A percentile compares a stretch with the other conserved stretches of the same genome.
These are phyloP conservation scores for Calocybe gangraenosa DNA, from an alignment of 768 basidiomycete species.

Conservation along the genomic window DNA sequence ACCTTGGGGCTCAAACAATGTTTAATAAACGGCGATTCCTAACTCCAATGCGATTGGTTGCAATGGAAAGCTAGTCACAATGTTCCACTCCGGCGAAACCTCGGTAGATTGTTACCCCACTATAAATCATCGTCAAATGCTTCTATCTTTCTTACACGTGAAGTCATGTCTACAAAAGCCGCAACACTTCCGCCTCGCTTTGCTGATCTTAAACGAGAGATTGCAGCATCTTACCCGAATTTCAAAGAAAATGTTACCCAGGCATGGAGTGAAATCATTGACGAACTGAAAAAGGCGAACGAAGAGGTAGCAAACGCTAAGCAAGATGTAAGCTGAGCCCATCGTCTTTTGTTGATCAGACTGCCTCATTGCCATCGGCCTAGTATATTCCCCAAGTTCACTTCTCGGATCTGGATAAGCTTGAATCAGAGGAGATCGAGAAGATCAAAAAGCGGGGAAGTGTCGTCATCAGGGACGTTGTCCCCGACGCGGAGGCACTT, in stretches of 20 bases:
- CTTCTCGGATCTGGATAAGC: conserved; percentile 46
- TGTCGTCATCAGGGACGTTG: conserved; percentile 59
- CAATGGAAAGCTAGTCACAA: too few species aligned
- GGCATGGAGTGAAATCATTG: conserved; percentile 57
- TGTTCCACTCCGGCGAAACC: too few species aligned
- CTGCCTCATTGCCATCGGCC: not conserved
- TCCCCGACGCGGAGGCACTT: conserved; percentile 50
- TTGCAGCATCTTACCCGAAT: conserved; percentile 47
- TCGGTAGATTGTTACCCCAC: too few species aligned
- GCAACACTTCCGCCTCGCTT: conserved; percentile 50
- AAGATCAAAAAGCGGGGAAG: conserved; percentile 52
- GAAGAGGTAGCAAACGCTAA: conserved; percentile 42
- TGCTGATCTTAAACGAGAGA: conserved; percentile 51
- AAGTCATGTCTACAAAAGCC: conserved; percentile 11
- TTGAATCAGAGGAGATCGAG: conserved; percentile 43
- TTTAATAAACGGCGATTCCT: too few species aligned
- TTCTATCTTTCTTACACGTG: too few species aligned
- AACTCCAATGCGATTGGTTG: too few species aligned
- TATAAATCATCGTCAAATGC: too few species aligned
- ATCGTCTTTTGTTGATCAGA: not conserved
- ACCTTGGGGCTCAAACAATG: too few species aligned
- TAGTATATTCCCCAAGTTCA: conserved; percentile 63
- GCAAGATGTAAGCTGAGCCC: conserved; percentile 39
- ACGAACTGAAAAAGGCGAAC: conserved; percentile 43
- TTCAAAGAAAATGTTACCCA: conserved; percentile 44